phyloP scores from a whole-genome alignment of 2,329 filamentous ascomycete species.

The Calonectria pseudoturangicola region DNA sequence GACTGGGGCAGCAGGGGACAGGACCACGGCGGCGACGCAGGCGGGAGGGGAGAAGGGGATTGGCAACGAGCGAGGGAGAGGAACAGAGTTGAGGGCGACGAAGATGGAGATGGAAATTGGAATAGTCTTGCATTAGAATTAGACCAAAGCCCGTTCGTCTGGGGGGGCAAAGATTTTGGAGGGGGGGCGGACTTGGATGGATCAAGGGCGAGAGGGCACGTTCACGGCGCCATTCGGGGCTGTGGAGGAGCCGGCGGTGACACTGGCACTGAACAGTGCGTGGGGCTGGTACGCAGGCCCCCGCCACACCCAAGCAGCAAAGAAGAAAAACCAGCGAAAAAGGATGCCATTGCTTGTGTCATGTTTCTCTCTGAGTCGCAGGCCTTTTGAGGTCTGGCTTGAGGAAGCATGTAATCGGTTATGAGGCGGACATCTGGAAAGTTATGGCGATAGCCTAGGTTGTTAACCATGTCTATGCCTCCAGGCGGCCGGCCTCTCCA shows the following conservation, averaged over 20 bases:
- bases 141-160: slow-evolving; percentile 31
- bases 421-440: neutral
- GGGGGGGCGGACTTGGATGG: slow-evolving; percentile 31
- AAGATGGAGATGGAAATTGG: slow-evolving; percentile 43
- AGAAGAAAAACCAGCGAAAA: slow-evolving; percentile 14
- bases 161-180: slow-evolving; percentile 11
- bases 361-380: neutral
- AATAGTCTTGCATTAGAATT: slow-evolving; percentile 44
- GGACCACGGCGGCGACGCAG: slow-evolving; percentile 38
- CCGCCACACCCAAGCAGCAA: slow-evolving; percentile 16
- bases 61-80: slow-evolving; percentile 34
- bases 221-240: slow-evolving; percentile 46
- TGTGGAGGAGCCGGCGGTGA: slow-evolving; percentile 47
- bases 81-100: slow-evolving; percentile 36
- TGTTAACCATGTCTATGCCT: neutral
- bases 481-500: neutral
- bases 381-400: neutral
- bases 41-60: slow-evolving; percentile 20
- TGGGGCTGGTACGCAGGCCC: slow-evolving; percentile 22
- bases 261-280: slow-evolving; percentile 48
- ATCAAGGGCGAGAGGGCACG: slow-evolving; percentile 41
- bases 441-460: neutral
- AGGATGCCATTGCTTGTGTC: slow-evolving; percentile 1
- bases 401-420: neutral
- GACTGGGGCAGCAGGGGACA: slow-evolving; percentile 41